Percentiles rank a stretch among this genome's conserved stretches.
Evolutionary conservation across 2,329 filamentous ascomycete species (phyloP).

Genomic region (Aspergillus flavus): DNA sequence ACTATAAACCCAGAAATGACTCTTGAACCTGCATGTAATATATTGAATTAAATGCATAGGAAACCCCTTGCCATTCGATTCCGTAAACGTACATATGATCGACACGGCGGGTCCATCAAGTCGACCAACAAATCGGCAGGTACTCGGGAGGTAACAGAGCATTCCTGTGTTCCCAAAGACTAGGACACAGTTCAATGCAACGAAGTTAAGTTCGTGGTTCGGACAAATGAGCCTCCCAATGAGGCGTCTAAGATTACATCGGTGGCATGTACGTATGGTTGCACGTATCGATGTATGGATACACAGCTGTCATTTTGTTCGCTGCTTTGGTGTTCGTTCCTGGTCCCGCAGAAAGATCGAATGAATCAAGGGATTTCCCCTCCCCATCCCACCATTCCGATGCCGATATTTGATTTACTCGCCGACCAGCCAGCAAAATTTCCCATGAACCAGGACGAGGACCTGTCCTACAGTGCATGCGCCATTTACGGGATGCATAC

Average conservation of each 20-base stretch:
- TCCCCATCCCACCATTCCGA: neutral
- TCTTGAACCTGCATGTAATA: neutral
- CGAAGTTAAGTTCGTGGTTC: neutral
- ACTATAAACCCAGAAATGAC: neutral
- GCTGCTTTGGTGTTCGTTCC: neutral
- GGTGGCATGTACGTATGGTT: slow-evolving; percentile 1
- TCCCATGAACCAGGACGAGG: slow-evolving; percentile 1
- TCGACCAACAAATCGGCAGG: neutral
- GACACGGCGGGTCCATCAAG: neutral
- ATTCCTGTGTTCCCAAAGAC: slow-evolving; percentile 1
- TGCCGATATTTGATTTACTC: neutral
- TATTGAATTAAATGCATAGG: neutral
- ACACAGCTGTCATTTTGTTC: neutral
- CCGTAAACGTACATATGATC: neutral
- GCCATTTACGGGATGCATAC: neutral
- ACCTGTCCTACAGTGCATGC: neutral
- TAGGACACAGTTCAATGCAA: neutral
- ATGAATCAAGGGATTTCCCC: neutral
- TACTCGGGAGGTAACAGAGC: neutral
- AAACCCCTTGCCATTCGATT: neutral
- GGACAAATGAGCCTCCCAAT: neutral
- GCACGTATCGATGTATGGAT: neutral
- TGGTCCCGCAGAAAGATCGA: neutral
- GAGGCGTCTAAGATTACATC: neutral
- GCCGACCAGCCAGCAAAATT: neutral